Base-by-base conservation (phyloP, 768 basidiomycete species). In the Termitomyces sp. region DNA sequence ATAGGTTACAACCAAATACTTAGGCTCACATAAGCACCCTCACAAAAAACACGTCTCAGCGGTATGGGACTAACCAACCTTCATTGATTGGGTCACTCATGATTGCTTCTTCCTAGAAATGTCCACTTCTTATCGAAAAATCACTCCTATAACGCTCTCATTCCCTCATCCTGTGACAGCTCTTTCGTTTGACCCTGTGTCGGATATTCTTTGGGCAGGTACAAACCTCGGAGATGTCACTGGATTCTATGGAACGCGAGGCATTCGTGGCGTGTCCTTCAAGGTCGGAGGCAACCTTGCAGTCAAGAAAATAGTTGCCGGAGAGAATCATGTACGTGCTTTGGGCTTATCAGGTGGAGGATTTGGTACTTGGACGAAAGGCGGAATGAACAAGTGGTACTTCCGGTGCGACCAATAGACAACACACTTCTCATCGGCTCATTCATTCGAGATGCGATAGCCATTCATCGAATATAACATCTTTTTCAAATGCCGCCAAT, bases 121-220 rank as follows among this genome's bases (percentile, higher is more conserved):
- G 67, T 64, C 68, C 42, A 65, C 69, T 27, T 67, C 68, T 9
- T 74, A 75, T 58, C 70, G 68, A 57, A 68, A 72, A 12, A 67
- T 75, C 26, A 49, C 71, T 55, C 64, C 73, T 34, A 72, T 76
- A 62, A 59, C 74, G 39, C 64, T 69, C 51, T 49, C 66, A 39
- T 79, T 75, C 61, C 69, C 69, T 30, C 81, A 83, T 64, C 81
- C 87, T 26, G 78, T 90, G 48, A 87, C 90, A 24, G 83, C 92
- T 0, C 78, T 97, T 56, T 83, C 87, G 0, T 95, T 98, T 69
- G 96, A 99, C 72, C 89, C 93, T 8, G 87, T 90, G 22, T 91
- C 93, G 0, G 95, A 98, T 70, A 84, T 88, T 6, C 75, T 99
- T 36, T 97, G 95, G 94, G 77, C 88, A 47, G 95, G 95, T 32